Percentiles rank a stretch among this genome's conserved stretches.
phyloP scores from a whole-genome alignment of 2,329 filamentous ascomycete species.

The Didymella keratinophila region DNA sequence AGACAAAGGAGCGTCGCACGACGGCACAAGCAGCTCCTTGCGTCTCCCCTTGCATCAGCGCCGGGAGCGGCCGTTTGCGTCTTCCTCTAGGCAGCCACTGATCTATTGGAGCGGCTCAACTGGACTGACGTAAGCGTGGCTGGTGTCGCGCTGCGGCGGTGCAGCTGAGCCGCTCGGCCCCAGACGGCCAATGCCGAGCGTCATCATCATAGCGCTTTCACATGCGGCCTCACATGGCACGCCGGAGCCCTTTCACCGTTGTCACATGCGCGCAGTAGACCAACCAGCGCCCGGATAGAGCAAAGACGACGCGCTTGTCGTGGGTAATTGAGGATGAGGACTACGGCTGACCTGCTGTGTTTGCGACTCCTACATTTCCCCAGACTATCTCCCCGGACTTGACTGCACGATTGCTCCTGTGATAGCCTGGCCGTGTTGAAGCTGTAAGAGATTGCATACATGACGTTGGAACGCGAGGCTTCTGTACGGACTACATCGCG shows the following conservation, averaged over 20 bases:
- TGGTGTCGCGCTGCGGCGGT: too few relatives aligned
- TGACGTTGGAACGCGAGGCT: slow-evolving; percentile 16
- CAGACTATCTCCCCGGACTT: background rate
- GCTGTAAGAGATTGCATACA: background rate
- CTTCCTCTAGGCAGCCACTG: background rate
- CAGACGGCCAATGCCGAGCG: slow-evolving; percentile 22
- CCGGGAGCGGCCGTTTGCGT: background rate
- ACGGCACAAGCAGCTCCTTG: slow-evolving; percentile 1
- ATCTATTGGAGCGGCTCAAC: background rate
- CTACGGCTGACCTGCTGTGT: slow-evolving; percentile 21
- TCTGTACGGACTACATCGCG: slow-evolving; percentile 8
- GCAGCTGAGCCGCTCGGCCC: slow-evolving; percentile 14
- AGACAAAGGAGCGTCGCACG: background rate
- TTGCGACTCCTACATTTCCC: background rate
- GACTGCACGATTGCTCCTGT: background rate
- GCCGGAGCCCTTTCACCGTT: slow-evolving; percentile 18
- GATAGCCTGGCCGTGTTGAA: background rate
- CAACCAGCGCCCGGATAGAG: slow-evolving; percentile 11
- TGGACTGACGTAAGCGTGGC: too few relatives aligned
- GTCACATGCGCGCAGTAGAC: slow-evolving; percentile 18
- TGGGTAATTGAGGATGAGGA: slow-evolving; percentile 23
- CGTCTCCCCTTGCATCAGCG: background rate
- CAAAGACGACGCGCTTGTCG: slow-evolving; percentile 14
- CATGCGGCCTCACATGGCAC: slow-evolving; percentile 28
- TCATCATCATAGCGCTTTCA: slow-evolving; percentile 28